Percentiles rank a stretch among this genome's conserved stretches.
phyloP scores from a whole-genome alignment of 306 rosid genomes.

The Luffa acutangula region DNA sequence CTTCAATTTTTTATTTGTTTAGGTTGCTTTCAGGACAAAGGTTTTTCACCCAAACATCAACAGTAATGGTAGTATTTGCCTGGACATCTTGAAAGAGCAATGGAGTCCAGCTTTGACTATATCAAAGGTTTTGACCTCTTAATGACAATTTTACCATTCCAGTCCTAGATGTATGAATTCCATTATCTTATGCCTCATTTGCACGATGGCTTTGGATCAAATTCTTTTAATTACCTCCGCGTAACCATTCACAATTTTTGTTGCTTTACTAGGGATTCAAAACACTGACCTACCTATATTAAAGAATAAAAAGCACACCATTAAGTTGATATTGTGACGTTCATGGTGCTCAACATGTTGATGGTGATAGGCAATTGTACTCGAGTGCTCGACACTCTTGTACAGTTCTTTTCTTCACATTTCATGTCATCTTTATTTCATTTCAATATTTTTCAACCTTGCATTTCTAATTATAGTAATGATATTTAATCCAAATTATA shows the following conservation, averaged over 20 bases:
- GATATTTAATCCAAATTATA: not conserved
- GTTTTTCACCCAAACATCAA: conserved; percentile 86
- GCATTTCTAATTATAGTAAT: not conserved
- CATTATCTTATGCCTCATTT: not conserved
- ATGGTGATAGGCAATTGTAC: not conserved
- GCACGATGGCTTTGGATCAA: not conserved
- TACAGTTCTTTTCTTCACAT: not conserved
- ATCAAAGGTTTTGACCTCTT: conserved; percentile 49
- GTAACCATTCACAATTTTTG: not conserved
- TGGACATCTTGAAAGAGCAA: conserved; percentile 76
- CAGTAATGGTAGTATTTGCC: conserved; percentile 88
- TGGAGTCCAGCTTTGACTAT: conserved; percentile 84
- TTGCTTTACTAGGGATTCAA: not conserved
- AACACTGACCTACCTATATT: not conserved
- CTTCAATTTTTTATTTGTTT: conserved; percentile 4
- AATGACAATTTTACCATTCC: not conserved
- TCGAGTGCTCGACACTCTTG: not conserved
- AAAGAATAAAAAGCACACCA: not conserved
- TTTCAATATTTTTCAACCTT: not conserved
- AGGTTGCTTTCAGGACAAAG: conserved; percentile 86
- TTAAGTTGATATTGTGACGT: not conserved
- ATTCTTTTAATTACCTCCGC: not conserved
- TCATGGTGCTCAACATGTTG: not conserved
- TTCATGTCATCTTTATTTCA: not conserved
- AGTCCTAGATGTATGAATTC: not conserved